Base-by-base conservation (phyloP, 2,329 filamentous ascomycete genomes). In the Aspergillus eucalypticola region DNA sequence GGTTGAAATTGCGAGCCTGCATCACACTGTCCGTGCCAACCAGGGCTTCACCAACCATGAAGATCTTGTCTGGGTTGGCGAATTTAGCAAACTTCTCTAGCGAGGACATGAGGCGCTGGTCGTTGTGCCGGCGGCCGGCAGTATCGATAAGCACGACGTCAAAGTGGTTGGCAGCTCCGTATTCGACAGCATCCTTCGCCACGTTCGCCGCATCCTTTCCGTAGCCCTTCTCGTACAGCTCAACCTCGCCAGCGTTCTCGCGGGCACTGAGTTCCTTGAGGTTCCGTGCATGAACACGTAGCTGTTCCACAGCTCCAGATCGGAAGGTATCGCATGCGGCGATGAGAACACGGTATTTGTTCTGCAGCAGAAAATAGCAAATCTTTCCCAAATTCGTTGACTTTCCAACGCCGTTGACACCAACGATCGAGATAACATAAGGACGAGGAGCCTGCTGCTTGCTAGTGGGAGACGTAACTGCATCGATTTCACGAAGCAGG, bases 111-210 rank as follows among this genome's bases (percentile, higher is more conserved):
- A 99, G 86, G 7, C 95, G 88, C 75, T 92, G 88, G 76, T 99
- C 95, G 71, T 99, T 99, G 79, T 99, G 95, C 51, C 95, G 86
- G 21, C 95, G 88, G 5, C 95, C 95, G 0, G 95, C 95, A 0
- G 95, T 99, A 75, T 99, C 95, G 69, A 99, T 97, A 60, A 99
- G 84, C 0, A 99, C 95, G 10, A 99, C 95, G 71, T 98, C 93
- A 72, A 90, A 98, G 42, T 84, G 84, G 67, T 91, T 84, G 56
- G 88, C 85, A 0, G 87, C 83, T 3, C 91, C 95, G 71, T 90
- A 90, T 2, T 83, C 76, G n/a, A 99, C 93, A 0, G 95, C 94
- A 70, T 98, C 95, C 74, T 94, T 92, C 46, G 95, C 95, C 49
- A 99, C 94, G 41, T 92, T 90, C 10, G 96, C 96, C 0, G 96